Conservation (phyloP, 2,329 filamentous ascomycete genomes). For the Sarocladiaceae sp. region DNA sequence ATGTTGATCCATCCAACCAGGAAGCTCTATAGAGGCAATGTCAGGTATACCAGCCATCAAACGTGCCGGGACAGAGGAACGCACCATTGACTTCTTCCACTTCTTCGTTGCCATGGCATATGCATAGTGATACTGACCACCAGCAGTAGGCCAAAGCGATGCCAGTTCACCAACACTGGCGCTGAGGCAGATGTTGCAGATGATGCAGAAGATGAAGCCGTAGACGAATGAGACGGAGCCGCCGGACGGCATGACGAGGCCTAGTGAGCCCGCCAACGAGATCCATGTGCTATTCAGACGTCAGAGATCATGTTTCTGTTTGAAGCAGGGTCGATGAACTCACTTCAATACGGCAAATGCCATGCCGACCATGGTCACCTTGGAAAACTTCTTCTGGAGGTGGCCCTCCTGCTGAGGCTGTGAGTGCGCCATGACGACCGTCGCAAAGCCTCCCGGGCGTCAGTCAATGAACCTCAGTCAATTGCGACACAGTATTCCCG, state of each 20-base stretch:
- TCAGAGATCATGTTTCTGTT: background rate
- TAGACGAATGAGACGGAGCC: constrained; percentile 38
- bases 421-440: background rate
- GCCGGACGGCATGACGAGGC: constrained; percentile 36
- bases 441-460: background rate
- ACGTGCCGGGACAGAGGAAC: background rate
- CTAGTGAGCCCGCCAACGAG: constrained; percentile 36
- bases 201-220: constrained; percentile 40
- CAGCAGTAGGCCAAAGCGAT: constrained; percentile 41
- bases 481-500: too few relatives aligned
- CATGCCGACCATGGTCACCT: constrained; percentile 33
- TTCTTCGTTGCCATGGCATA: constrained; percentile 33
- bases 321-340: too few relatives aligned
- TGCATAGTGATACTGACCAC: constrained; percentile 42
- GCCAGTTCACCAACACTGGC: constrained; percentile 38
- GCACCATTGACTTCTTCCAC: constrained; percentile 34
- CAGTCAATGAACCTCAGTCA: too few relatives aligned
- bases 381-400: constrained; percentile 29
- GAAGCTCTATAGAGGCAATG: constrained; percentile 28
- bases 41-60: background rate
- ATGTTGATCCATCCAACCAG: constrained; percentile 41
- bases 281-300: constrained; percentile 21
- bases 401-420: constrained; percentile 17
- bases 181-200: constrained; percentile 37
- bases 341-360: constrained; percentile 42